phyloP scores from a whole-genome alignment of 306 rosid species.

The Cucurbita maxima region DNA sequence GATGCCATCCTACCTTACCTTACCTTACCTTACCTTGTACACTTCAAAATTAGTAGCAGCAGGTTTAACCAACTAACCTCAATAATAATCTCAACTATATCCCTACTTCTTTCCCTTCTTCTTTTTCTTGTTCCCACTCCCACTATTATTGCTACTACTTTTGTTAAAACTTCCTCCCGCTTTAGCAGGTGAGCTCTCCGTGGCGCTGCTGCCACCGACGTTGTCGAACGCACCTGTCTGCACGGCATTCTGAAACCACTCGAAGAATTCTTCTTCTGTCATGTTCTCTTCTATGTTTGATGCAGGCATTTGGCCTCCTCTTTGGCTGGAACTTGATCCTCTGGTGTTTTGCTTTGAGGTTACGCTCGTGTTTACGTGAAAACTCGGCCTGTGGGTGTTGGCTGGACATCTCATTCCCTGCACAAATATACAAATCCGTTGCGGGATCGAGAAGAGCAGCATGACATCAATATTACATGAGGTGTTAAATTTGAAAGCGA shows the following conservation, averaged over 20 bases:
- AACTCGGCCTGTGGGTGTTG: slow-evolving; percentile 90
- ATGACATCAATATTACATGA: not conserved
- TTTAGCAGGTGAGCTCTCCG: slow-evolving; percentile 41
- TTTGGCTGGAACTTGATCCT: slow-evolving; percentile 67
- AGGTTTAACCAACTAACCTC: not conserved
- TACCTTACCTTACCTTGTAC: not conserved
- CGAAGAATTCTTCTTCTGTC: slow-evolving; percentile 86
- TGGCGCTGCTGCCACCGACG: slow-evolving; percentile 18
- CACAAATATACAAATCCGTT: not conserved
- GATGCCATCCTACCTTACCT: not conserved
- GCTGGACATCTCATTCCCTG: slow-evolving; percentile 97
- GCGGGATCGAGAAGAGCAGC: not conserved
- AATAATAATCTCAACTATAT: slow-evolving; percentile 37
- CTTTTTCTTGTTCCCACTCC: slow-evolving; percentile 53
- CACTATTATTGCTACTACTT: slow-evolving; percentile 10
- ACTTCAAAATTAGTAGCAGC: not conserved
- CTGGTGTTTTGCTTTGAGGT: slow-evolving; percentile 51
- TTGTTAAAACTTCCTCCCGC: slow-evolving; percentile 40
- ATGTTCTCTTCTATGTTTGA: slow-evolving; percentile 56
- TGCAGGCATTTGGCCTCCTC: slow-evolving; percentile 49
- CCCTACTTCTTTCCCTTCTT: slow-evolving; percentile 64
- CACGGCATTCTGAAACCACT: slow-evolving; percentile 82
- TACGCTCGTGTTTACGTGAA: slow-evolving; percentile 82
- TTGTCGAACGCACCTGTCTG: slow-evolving; percentile 60
- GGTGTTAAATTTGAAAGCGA: not conserved